Conservation (phyloP, 768 basidiomycete species). For the Naganishia friedmannii region DNA sequence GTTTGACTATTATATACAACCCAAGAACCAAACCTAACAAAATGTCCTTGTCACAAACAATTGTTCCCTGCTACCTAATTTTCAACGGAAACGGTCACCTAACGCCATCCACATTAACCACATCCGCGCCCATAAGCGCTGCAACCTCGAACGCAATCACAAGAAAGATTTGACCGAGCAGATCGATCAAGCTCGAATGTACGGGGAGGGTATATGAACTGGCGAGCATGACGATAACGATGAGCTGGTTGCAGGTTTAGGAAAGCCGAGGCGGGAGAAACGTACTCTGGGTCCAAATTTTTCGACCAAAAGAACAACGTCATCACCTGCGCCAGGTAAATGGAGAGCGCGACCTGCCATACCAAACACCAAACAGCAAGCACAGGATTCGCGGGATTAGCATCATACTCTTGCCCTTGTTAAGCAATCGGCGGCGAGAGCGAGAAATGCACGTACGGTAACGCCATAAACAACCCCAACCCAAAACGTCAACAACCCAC, state of each 20-base stretch:
- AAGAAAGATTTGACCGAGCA: conserved; percentile 75
- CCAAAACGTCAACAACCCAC: conserved; percentile 65
- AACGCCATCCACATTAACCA: conserved; percentile 15
- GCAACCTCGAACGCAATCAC: conserved; percentile 55
- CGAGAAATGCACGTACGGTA: conserved; percentile 60
- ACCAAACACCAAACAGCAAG: neutral
- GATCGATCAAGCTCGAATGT: conserved; percentile 82
- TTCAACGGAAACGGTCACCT: neutral
- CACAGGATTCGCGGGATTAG: too few relatives aligned
- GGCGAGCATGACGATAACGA: neutral
- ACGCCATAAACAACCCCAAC: conserved; percentile 70
- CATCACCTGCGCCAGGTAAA: conserved; percentile 64
- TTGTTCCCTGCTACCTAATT: too few relatives aligned
- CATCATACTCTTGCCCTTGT: too few relatives aligned
- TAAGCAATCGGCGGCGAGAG: neutral
- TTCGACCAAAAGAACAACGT: conserved; percentile 76
- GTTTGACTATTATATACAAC: neutral
- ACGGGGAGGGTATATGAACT: conserved; percentile 84
- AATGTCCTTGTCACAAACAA: too few relatives aligned
- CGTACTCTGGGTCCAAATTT: conserved; percentile 72
- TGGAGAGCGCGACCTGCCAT: conserved; percentile 67
- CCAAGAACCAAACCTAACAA: too few relatives aligned
- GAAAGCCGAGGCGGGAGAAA: neutral
- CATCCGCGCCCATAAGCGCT: conserved; percentile 25
- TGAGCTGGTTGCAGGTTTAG: too few relatives aligned